phyloP scores from a whole-genome alignment of 805 yeast genomes.

The Phaffomyces antillensis region DNA sequence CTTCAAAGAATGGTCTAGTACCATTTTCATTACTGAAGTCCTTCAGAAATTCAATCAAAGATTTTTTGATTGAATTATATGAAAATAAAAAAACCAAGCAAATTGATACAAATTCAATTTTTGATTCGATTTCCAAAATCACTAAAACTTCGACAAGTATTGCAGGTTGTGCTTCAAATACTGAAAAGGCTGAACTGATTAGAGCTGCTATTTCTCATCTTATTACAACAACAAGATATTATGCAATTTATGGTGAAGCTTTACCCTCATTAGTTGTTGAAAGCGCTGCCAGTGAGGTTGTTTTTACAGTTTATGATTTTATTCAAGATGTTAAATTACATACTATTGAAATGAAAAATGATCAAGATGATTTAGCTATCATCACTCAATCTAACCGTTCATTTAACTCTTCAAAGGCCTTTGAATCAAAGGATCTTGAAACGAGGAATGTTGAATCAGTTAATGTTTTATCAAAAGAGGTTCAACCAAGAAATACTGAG shows the following conservation, averaged over 20 bases:
- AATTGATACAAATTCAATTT: slow-evolving; percentile 30
- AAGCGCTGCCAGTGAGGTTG: slow-evolving; percentile 68
- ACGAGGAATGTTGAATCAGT: too few species aligned
- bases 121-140: slow-evolving; percentile 44
- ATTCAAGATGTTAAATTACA: slow-evolving; percentile 45
- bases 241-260: slow-evolving; percentile 51
- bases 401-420: slow-evolving; percentile 1
- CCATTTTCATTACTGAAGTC: slow-evolving; percentile 37
- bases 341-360: not conserved
- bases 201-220: slow-evolving; percentile 67
- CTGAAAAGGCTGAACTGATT: slow-evolving; percentile 40
- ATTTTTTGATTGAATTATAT: slow-evolving; percentile 31
- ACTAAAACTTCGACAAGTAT: slow-evolving; percentile 31
- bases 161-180: slow-evolving; percentile 22
- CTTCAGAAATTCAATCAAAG: slow-evolving; percentile 43
- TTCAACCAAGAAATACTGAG: not conserved
- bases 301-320: slow-evolving; percentile 58
- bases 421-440: not conserved
- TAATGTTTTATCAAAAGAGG: too few species aligned
- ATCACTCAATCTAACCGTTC: slow-evolving; percentile 3
- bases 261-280: slow-evolving; percentile 68
- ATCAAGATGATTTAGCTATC: not conserved
- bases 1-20: slow-evolving; percentile 37
- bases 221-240: slow-evolving; percentile 72
- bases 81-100: slow-evolving; percentile 15